phyloP scores from a whole-genome alignment of 129 eudicot species.

The Daucus carota region DNA sequence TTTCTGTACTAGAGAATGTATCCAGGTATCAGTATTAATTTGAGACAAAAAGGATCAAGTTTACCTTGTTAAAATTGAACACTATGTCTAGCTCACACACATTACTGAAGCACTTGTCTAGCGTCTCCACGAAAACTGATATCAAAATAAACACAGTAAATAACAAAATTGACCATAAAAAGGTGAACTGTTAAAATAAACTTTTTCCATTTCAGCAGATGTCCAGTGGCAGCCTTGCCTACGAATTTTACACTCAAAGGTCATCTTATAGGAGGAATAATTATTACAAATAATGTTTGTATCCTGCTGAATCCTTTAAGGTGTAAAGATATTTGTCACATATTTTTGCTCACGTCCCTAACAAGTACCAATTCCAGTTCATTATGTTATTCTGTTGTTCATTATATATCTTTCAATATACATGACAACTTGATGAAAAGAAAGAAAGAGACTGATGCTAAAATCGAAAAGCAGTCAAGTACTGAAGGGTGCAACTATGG shows the following conservation, averaged over 20 bases:
- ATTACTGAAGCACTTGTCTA: constrained; percentile 82
- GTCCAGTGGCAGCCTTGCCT: not conserved
- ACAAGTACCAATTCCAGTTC: too few relatives aligned
- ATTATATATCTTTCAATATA: too few relatives aligned
- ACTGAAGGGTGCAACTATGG: not conserved
- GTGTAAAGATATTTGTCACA: too few relatives aligned
- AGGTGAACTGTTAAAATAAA: not conserved
- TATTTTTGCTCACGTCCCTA: too few relatives aligned
- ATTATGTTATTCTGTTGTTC: too few relatives aligned
- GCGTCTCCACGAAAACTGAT: constrained; percentile 87
- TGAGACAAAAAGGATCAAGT: constrained; percentile 1
- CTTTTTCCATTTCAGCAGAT: not conserved
- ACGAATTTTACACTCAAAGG: not conserved
- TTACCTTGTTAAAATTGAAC: constrained; percentile 78
- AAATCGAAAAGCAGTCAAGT: too few relatives aligned
- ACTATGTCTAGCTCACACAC: constrained; percentile 88
- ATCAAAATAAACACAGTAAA: constrained; percentile 5
- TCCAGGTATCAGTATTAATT: not conserved
- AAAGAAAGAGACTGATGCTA: too few relatives aligned
- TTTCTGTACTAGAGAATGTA: not conserved
- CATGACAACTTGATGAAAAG: too few relatives aligned
- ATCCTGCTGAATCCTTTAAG: too few relatives aligned
- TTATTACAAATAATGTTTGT: too few relatives aligned
- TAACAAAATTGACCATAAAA: not conserved
- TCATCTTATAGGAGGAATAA: not conserved